Evolutionary conservation across 192 early-diverging fungal species (phyloP).

Genomic region (Backusella westeae): DNA sequence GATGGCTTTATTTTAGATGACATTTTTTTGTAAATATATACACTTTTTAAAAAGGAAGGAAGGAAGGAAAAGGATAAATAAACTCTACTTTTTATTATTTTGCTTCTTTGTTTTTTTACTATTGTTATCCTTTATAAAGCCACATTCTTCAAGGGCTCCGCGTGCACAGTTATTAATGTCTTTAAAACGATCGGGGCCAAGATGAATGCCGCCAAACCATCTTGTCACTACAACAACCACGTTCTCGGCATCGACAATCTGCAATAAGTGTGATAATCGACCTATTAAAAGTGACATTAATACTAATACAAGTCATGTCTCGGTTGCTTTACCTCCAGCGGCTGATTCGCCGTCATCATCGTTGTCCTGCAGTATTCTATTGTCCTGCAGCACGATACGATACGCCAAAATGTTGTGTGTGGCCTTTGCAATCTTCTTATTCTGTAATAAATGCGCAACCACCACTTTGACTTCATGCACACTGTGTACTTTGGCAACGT

Average conservation of each 20-base stretch:
- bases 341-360: constrained; percentile 96
- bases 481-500: constrained; percentile 60
- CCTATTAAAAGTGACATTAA: constrained; percentile 3
- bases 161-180: constrained; percentile 86
- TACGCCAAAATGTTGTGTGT: constrained; percentile 94
- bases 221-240: constrained; percentile 79
- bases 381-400: constrained; percentile 62
- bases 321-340: constrained; percentile 63
- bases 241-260: constrained; percentile 68
- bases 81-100: constrained; percentile 17
- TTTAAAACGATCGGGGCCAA: constrained; percentile 80
- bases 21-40: neutral
- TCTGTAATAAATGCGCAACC: constrained; percentile 52
- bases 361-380: constrained; percentile 65
- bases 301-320: no score
- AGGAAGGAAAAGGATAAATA: neutral
- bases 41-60: constrained; percentile 1
- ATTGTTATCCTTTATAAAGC: constrained; percentile 44
- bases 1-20: constrained; percentile 4
- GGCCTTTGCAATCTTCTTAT: constrained; percentile 79
- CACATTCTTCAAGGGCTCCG: constrained; percentile 63
- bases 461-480: constrained; percentile 52
- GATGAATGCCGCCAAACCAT: constrained; percentile 81
- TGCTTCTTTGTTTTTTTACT: constrained; percentile 16
- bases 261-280: constrained; percentile 78